Base-by-base conservation (phyloP, 192 early-diverging fungal genomes). In the Podila horticola region DNA sequence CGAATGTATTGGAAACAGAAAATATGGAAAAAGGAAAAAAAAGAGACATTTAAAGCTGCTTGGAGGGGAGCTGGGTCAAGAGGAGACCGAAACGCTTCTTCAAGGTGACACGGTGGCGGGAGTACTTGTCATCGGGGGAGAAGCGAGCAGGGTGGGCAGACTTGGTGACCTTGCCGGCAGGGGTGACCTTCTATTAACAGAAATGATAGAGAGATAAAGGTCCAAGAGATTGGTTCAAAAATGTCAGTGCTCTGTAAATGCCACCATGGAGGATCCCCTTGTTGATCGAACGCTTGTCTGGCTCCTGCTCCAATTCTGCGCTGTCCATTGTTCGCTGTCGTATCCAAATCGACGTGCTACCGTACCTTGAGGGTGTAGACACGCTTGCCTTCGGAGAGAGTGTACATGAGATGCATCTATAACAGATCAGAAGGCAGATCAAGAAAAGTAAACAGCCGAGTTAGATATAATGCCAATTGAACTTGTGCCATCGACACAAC, bases 101-200 rank as follows among this genome's bases (percentile, higher is more conserved):
- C 75, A 99, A 88, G 28, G 95, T 97, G 24, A 99, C 96, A 70
- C 98, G 92, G 84, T 99, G 96, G 74, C 96, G 94, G 62, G 96
- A 98, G 89, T 91, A 99, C 88, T 98, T 97, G 92, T 99, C 98
- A 84, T 99, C 97, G 60, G 98, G 98, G 31, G 98, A 99, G 89
- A 99, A 99, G 61, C 97, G 95, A 26, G 98, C 97, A 49, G 98
- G 98, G 82, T 99, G 98, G 41, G 98, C 98, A n/a, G 96, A 96
- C 84, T 96, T 95, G 65, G 98, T 99, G 74, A 93, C 87, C 66
- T 88, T 83, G 57, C 97, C 97, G 45, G 79, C 84, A 10, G 89
- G 83, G 58, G 92, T 92, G 31, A 91, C 75, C 89, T 97, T 99
- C 96, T 97, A 85, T 71, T 65, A 19, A 41, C 1, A 51, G 28